phyloP scores from a whole-genome alignment of 257 asterid genomes.

The Fraxinus excelsior region DNA sequence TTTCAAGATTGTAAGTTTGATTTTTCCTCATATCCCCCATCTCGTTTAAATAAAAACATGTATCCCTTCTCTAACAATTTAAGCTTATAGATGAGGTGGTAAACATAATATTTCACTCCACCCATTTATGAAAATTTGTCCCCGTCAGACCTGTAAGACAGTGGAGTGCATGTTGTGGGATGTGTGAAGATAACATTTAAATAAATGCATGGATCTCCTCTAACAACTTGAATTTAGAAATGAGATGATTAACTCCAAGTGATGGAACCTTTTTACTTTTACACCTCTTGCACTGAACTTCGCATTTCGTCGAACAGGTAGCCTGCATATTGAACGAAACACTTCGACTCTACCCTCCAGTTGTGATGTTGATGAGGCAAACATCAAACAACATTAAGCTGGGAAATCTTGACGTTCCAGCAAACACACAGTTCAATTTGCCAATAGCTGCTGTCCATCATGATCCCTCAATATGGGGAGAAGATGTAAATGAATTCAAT shows the following conservation, averaged over 20 bases:
- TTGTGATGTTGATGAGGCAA: constrained; percentile 19
- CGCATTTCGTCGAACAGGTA: constrained; percentile 16
- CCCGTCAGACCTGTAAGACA: neutral
- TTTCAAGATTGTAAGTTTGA: constrained; percentile 33
- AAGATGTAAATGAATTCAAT: constrained; percentile 43
- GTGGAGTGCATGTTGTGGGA: too few relatives aligned
- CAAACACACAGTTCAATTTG: constrained; percentile 27
- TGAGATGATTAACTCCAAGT: neutral
- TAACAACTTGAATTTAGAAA: neutral
- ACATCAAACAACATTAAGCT: constrained; percentile 29
- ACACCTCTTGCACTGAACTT: neutral
- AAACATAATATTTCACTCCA: neutral
- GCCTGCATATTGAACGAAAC: constrained; percentile 36
- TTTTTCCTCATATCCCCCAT: neutral
- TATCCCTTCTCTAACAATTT: neutral
- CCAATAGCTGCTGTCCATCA: constrained; percentile 37
- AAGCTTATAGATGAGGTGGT: neutral
- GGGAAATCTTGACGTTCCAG: constrained; percentile 36
- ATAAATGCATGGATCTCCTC: neutral
- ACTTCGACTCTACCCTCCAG: constrained; percentile 39
- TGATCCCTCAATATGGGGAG: constrained; percentile 40
- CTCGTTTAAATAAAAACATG: neutral
- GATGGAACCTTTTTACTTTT: neutral
- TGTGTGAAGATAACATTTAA: neutral
- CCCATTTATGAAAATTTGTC: neutral